Base-by-base conservation (phyloP, 2,329 filamentous ascomycete genomes). In the Monosporascus sp. region DNA sequence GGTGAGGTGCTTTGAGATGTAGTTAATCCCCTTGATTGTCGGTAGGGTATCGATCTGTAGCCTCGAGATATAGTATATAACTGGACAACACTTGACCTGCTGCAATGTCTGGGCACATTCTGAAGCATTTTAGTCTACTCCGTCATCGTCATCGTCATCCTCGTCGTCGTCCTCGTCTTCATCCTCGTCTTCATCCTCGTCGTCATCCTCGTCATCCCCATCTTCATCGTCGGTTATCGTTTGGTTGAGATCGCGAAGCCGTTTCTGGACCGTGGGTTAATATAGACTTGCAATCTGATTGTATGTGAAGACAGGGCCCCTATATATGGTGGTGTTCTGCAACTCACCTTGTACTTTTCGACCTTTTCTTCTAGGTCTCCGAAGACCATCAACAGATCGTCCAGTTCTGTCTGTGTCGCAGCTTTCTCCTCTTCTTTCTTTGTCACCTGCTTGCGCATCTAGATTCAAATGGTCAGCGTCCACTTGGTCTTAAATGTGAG, bases 341-440 rank as follows among this genome's bases (percentile, higher is more conserved):
- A 40, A 67, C 78, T 60, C 71, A 88, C 87, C 79, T 90, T 93
- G 66, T 93, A 91, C 61, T 82, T 84, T 43, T 80, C 78, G 48
- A 84, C 77, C 72, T 92, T 93, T 51, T 90, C 87, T 69, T 94
- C 90, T 19, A 91, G 66, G 65, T 94, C 90, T 16, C 83, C 85
- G 69, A 92, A 90, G 5, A 94, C 86, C 74, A 93, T 88, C 37
- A 94, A 73, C 51, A 93, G 76, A 68, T 94, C 90, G 61, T 94
- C 90, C 46, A 93, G 76, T 69, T 94, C 90, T 3, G 82, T 78
- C 66, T 93, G 89, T 5, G 80, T 79, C 1, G 80, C 73, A 56
- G 83, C 78, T 52, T 81, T 84, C 54, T 87, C 84, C 55, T 83
- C 79, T 60, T 85, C 82, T 57, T 82, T 85, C 58, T 80, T 72